A percentile compares a stretch with the other conserved stretches of the same genome.
phyloP scores from a whole-genome alignment of 2,329 filamentous ascomycete species.

The Diaporthe citri region DNA sequence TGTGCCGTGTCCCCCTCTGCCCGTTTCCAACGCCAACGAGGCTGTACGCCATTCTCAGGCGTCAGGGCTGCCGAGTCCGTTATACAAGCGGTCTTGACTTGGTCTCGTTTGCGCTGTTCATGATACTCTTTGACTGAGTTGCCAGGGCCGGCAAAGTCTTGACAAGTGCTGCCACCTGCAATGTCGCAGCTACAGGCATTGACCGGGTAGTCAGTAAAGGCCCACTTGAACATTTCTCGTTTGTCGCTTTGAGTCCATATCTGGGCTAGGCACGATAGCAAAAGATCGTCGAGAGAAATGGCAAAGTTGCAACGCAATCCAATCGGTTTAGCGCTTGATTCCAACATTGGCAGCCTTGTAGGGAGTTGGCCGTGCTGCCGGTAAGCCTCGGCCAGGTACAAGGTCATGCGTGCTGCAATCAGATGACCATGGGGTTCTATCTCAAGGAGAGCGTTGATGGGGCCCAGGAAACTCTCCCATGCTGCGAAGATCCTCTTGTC shows the following conservation, averaged over 20 bases:
- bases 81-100: slow-evolving; percentile 19
- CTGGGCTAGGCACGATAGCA: slow-evolving; percentile 11
- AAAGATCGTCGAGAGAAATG: slow-evolving; percentile 23
- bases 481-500: slow-evolving; percentile 24
- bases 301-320: slow-evolving; percentile 20
- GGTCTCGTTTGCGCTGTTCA: slow-evolving; percentile 1
- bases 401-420: slow-evolving; percentile 35
- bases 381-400: slow-evolving; percentile 29
- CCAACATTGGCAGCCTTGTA: not conserved
- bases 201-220: slow-evolving; percentile 12
- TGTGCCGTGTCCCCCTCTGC: slow-evolving; percentile 2
- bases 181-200: not conserved
- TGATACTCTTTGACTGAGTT: not conserved
- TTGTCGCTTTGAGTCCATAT: slow-evolving; percentile 23
- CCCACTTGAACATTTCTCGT: slow-evolving; percentile 22
- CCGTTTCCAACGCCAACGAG: slow-evolving; percentile 8
- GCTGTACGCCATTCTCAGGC: slow-evolving; percentile 24
- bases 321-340: not conserved
- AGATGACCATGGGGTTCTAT: slow-evolving; percentile 23
- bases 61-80: slow-evolving; percentile 20
- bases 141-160: not conserved
- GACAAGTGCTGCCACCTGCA: not conserved
- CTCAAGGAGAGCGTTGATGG: slow-evolving; percentile 9
- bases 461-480: slow-evolving; percentile 34
- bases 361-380: not conserved